Percentiles rank a stretch among this genome's conserved stretches.
Evolutionary conservation across 2,329 filamentous ascomycete genomes (phyloP).

Genomic region (Exophiala aquamarina): DNA sequence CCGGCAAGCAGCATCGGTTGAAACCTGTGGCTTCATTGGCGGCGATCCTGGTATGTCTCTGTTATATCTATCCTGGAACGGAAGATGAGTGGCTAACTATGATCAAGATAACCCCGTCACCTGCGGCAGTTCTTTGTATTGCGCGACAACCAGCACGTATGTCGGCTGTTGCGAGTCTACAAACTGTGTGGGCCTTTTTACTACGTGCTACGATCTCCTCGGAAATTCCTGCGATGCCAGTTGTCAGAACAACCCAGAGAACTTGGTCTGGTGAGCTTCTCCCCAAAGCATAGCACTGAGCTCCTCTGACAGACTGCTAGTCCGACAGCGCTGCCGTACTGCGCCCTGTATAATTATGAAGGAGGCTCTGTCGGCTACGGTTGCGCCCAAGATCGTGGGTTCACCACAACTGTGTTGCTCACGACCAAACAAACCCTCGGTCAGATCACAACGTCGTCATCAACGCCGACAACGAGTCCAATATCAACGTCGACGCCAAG

Average conservation of each 20-base stretch:
- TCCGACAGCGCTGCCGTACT: conserved; percentile 3
- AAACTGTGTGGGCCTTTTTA: conserved; percentile 4
- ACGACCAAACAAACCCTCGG: background rate
- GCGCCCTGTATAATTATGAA: conserved; percentile 8
- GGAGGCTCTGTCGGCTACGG: conserved; percentile 7
- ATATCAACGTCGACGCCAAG: background rate
- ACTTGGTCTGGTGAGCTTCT: conserved; percentile 8
- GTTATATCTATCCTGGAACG: background rate
- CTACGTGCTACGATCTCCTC: conserved; percentile 10
- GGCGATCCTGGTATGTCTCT: conserved; percentile 5
- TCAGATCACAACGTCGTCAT: background rate
- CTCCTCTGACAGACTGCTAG: background rate
- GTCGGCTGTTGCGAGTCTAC: conserved; percentile 8
- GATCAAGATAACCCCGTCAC: conserved; percentile 2
- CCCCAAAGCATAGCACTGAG: background rate
- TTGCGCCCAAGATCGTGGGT: conserved; percentile 6
- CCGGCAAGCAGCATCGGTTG: background rate
- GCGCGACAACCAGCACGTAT: conserved; percentile 6
- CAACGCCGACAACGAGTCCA: conserved; percentile 1
- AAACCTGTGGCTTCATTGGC: conserved; percentile 10
- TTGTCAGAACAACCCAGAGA: conserved; percentile 8
- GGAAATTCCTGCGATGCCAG: conserved; percentile 4
- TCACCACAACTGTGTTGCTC: conserved; percentile 4
- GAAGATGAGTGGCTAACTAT: background rate
- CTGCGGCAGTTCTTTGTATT: background rate